Evolutionary conservation across 2,329 filamentous ascomycete genomes (phyloP).

Genomic region (Didymella sp.): DNA sequence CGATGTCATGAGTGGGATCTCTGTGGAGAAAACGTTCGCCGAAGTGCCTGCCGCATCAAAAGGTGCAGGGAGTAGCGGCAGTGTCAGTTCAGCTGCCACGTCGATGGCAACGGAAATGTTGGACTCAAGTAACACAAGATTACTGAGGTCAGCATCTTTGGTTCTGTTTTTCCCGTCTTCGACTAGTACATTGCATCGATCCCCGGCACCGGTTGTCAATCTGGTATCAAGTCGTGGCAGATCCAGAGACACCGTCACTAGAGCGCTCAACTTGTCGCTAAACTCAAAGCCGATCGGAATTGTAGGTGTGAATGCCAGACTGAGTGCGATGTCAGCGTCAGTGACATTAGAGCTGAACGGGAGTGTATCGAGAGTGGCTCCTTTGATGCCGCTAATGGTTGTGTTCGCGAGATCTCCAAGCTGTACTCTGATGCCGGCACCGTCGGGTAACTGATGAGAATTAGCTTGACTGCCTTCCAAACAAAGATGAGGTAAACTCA

Average conservation of each 20-base stretch:
- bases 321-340: constrained; percentile 37
- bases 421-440: constrained; percentile 41
- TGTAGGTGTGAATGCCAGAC: constrained; percentile 41
- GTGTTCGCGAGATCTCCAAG: constrained; percentile 32
- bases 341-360: constrained; percentile 44
- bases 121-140: constrained; percentile 35
- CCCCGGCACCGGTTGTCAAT: constrained; percentile 31
- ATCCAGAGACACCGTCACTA: constrained; percentile 41
- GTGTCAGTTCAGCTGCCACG: constrained; percentile 26
- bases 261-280: constrained; percentile 34
- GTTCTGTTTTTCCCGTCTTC: neutral
- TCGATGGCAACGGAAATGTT: constrained; percentile 34
- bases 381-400: constrained; percentile 30
- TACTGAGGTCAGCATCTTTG: constrained; percentile 15
- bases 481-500: constrained; percentile 22
- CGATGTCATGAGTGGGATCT: constrained; percentile 28
- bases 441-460: constrained; percentile 33
- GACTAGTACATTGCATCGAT: constrained; percentile 28
- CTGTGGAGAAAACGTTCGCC: constrained; percentile 31
- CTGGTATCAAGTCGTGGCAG: constrained; percentile 42
- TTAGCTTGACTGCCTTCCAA: constrained; percentile 5
- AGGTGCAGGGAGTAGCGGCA: constrained; percentile 31
- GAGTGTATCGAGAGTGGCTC: constrained; percentile 38
- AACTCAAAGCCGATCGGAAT: constrained; percentile 49
- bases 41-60: constrained; percentile 22